Conservation (phyloP, 441 rosid genomes). For the Syzygium malaccense region DNA sequence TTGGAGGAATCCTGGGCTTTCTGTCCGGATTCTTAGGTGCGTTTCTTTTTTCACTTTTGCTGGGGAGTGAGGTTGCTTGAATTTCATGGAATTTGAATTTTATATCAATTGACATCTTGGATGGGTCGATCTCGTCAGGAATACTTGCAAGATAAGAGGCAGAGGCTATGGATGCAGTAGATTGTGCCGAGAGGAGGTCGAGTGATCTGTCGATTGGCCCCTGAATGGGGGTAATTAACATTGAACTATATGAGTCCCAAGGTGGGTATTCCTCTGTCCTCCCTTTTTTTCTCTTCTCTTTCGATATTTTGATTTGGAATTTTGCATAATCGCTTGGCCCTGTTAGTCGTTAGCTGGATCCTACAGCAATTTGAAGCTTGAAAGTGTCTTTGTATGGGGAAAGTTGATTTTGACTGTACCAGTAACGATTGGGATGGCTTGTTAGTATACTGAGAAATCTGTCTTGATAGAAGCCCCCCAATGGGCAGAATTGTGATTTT, state of each 20-base stretch:
- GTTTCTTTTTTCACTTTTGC: not conserved
- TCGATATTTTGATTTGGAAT: no score
- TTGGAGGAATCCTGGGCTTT: not conserved
- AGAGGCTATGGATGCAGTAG: conserved; percentile 36
- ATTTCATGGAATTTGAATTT: no score
- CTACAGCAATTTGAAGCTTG: not conserved
- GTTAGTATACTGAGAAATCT: not conserved
- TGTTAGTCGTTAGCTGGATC: not conserved
- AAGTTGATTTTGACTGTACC: not conserved
- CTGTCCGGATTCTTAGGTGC: no score
- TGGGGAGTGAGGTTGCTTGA: not conserved
- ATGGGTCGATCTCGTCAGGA: not conserved
- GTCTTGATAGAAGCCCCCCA: not conserved
- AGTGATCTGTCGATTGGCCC: conserved; percentile 52
- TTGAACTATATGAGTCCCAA: no score
- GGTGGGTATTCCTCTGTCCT: no score
- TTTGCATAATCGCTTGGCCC: not conserved
- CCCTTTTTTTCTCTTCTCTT: no score
- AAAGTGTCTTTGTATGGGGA: not conserved
- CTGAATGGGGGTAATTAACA: no score
- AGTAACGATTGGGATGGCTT: not conserved
- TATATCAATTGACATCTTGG: not conserved
- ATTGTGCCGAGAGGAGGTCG: conserved; percentile 86
- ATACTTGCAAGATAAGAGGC: not conserved
- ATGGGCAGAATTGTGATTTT: not conserved